Base-by-base conservation (phyloP, 306 rosid genomes). In the peach (Prunus persica) region DNA sequence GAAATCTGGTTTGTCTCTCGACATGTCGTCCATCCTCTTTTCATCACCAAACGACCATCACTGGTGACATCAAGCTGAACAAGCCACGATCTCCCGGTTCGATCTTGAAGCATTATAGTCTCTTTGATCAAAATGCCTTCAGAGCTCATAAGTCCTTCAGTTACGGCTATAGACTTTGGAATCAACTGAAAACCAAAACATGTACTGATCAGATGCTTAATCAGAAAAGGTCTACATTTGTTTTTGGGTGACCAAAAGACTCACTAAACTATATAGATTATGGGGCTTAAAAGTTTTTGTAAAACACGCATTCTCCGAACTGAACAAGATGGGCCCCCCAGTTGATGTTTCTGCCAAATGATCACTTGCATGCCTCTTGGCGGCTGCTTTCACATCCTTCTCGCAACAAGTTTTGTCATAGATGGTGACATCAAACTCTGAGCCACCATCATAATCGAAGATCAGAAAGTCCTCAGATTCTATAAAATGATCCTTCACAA, bases 351-450 rank as follows among this genome's bases (percentile, higher is more conserved):
- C 51, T 22, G 38, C 51, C 18, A 6, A 28, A 57, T 20, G 22
- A 22, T 56, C 66, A 22, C 6, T 32, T 55, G 22, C 20, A 57
- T 16, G 22, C 41, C 65, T 24, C 76, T 18, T 27, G 4, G 13
- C 62, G 14, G 27, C 62, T 30, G 19, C 16, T 41, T 57, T 25
- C 6, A 30, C 25, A 25, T 65, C 34, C 69, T 73, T 73, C 43
- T 79, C 78, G 27, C 73, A 79, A 45, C 47, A 8, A 67, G 58
- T 27, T 19, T 34, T 54, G 9, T 54, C 50, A 72, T 64, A 79
- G 4, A 79, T 65, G 24, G 45, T 73, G 16, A 58, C 69, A n/a
- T 49, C 52, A 15, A 73, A 79, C 1, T 6, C 32, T 19, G 83
- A 66, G 14, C 24, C 54, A 6, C 63, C 74, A 28, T 55, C 63